Evolutionary conservation across 176 grass and related monocot species (phyloP).

Genomic region (Cocos nucifera): DNA sequence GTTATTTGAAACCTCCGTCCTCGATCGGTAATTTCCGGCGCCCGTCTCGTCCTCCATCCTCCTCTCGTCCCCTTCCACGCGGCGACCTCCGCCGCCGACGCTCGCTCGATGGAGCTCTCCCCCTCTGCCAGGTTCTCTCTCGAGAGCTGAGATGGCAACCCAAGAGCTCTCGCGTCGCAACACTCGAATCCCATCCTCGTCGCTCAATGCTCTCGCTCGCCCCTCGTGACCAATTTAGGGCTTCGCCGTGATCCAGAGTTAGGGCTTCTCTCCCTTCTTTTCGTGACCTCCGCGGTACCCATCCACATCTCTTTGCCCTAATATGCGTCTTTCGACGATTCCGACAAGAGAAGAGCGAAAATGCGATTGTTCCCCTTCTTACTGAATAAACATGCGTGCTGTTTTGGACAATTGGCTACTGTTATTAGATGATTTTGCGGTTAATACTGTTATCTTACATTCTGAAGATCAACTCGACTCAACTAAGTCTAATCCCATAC

Average conservation of each 20-base stretch:
- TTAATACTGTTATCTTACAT: too few relatives aligned
- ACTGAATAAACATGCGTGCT: too few relatives aligned
- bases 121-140: not conserved
- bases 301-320: too few relatives aligned
- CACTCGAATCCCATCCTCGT: not conserved
- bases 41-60: not conserved
- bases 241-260: conserved; percentile 2
- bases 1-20: not conserved
- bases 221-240: not conserved
- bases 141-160: not conserved
- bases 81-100: not conserved
- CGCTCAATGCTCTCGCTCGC: not conserved
- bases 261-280: conserved; percentile 9
- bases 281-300: conserved; percentile 7
- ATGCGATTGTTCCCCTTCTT: too few relatives aligned
- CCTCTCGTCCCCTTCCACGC: not conserved
- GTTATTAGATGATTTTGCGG: too few relatives aligned
- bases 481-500: too few relatives aligned
- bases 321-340: too few relatives aligned
- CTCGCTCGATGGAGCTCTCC: not conserved
- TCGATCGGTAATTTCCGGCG: not conserved
- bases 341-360: too few relatives aligned
- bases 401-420: too few relatives aligned
- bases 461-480: too few relatives aligned
- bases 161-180: not conserved